Evolutionary conservation across 768 basidiomycete genomes (phyloP), one percentile per base, ranked within the genome.

Genomic region (Mycena floridula): DNA sequence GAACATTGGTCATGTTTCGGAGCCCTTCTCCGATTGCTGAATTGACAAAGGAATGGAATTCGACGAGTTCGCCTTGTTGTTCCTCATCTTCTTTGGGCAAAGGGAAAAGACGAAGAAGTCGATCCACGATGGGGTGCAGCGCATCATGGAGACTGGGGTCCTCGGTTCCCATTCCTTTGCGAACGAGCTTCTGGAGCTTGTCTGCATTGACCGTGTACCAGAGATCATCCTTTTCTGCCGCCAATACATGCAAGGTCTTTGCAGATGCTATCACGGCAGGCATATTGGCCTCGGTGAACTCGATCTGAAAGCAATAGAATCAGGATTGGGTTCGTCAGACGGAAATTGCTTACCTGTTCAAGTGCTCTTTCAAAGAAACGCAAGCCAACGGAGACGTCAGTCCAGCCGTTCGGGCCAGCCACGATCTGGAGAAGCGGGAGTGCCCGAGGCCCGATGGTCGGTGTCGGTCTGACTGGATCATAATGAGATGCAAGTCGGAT

Each of bases 321-420:
- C 5, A 43, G 55, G 40, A 38, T 28, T 16, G 44, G 27, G 46
- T 25, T 22, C 27, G 58, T 49, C 5, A 1, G 25, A 28, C 25
- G 20, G 23, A 32, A 35, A 20, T 18, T 5, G 65, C 73, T 55
- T 54, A 89, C 92, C 69, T 82, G 83, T 54, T 89, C 85, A 32
- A 99, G 74, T 1, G 85, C 76, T 25, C 90, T 76, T 40, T 84
- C 77, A 67, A 99, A 97, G 65, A 85, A 97, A 43, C 86, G 79
- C 37, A 97, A 68, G 48, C 96, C 95, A 50, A 97, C 83, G 6
- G 86, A 88, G 5, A 97, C 90, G 50, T 95, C 92, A 7, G 74
- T 81, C 88, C 96, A 92, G 7, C 93, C 93, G 39, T 75, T 75
- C 1, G 87, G 81, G 2, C 86, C 81, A 16, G 94, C 76, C 57